Evolutionary conservation across 129 eudicot species (phyloP), one percentile per base, ranked within the genome.

Genomic region (Erigeron canadensis): DNA sequence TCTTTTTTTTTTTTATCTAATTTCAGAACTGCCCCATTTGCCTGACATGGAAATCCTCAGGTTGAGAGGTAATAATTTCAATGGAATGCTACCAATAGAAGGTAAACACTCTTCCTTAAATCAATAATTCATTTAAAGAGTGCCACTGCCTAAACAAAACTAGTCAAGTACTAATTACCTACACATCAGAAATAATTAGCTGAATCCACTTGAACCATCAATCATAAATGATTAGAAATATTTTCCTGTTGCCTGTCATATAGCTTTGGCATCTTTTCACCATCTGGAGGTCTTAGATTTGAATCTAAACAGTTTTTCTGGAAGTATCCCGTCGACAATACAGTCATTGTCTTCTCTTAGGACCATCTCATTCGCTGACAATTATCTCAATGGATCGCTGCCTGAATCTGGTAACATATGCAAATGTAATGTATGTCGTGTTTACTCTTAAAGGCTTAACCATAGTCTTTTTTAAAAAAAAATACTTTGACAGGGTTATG

Each of bases 231-330:
- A 23, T 23, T 23, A 23, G 34, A 1, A 23, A 23, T 23, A 23
- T 23, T 23, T 23, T 23, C 34, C 34, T 23, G 34, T 70, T 70
- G n/a, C n/a, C n/a, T n/a, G n/a, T 37, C 58, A 72, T 16, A 71
- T 72, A 19, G 58, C 63, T 19, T 18, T 77, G 3, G 67, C 81
- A 22, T 63, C 57, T 41, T 71, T 63, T 7, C 66, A 8, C 17
- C 71, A 22, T 70, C 57, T 77, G 7, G 12, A 63, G 71, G 56
- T 70, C 72, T 42, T 77, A 63, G 75, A 78, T 56, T 55, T 78
- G 68, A 71, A 48, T 28, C 0, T 0, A 0, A 62, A 54, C 34
- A 2, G 55, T 6, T 43, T 78, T 53, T 34, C 17, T 53, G 82
- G 82, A 40, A 71, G 82, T 71, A 43, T 78, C 12, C 73, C 77